phyloP scores from a whole-genome alignment of 2,329 filamentous ascomycete species.

The Pseudogymnoascus sp. region DNA sequence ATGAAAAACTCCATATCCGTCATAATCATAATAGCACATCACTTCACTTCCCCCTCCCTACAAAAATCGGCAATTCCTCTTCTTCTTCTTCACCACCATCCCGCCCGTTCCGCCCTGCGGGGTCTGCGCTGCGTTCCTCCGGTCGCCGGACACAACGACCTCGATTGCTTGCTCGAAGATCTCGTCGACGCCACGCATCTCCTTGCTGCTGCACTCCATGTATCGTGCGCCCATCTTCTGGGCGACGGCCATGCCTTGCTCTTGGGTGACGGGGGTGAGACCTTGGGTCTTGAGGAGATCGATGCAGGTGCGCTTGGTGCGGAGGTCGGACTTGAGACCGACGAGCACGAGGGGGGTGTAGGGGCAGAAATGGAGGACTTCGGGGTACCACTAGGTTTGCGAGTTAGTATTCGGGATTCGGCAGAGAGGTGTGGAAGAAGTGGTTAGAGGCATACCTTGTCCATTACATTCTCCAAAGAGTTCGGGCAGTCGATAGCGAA shows the following conservation, averaged over 20 bases:
- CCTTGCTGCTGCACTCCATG: conserved; percentile 98
- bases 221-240: conserved; percentile 91
- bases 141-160: conserved; percentile 77
- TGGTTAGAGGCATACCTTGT: conserved; percentile 62
- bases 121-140: conserved; percentile 43
- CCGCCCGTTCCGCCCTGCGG: conserved; percentile 17
- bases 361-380: conserved; percentile 97
- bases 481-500: conserved; percentile 99
- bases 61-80: conserved; percentile 73
- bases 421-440: conserved; percentile 5
- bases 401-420: conserved; percentile 22
- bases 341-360: conserved; percentile 94
- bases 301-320: conserved; percentile 91
- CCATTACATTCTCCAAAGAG: conserved; percentile 94
- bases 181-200: conserved; percentile 91
- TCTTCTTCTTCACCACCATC: conserved; percentile 61
- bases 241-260: conserved; percentile 82
- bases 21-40: not conserved
- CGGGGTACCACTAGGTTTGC: conserved; percentile 82
- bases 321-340: conserved; percentile 93
- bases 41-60: conserved; percentile 35
- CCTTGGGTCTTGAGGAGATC: conserved; percentile 98
- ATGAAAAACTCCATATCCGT: not conserved
- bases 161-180: conserved; percentile 91
- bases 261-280: conserved; percentile 84